Conservation (phyloP, 768 basidiomycete species). For the Cystofilobasidium macerans region DNA sequence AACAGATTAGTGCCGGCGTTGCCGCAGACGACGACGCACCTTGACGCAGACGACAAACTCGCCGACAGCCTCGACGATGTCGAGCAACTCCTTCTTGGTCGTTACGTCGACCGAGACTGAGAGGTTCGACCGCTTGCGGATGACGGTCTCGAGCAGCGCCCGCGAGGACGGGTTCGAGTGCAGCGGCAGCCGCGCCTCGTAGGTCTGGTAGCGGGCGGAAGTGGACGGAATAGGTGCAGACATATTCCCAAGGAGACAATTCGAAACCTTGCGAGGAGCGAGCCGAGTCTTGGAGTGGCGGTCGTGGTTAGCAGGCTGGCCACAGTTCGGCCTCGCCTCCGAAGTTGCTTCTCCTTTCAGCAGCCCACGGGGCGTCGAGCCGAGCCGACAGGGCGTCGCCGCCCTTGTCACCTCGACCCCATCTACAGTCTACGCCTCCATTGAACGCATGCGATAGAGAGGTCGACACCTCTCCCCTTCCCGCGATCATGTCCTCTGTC, state of each 20-base stretch:
- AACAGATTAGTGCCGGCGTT: too few relatives aligned
- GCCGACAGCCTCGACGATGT: conserved; percentile 78
- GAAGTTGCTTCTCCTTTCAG: too few relatives aligned
- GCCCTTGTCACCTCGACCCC: too few relatives aligned
- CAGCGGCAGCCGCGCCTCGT: conserved; percentile 11
- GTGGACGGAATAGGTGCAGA: background rate
- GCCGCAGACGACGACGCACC: conserved; percentile 45
- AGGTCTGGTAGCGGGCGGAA: background rate
- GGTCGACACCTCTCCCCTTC: too few relatives aligned
- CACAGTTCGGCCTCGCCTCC: too few relatives aligned
- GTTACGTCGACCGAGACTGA: conserved; percentile 95
- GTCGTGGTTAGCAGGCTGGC: too few relatives aligned
- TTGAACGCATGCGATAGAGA: too few relatives aligned
- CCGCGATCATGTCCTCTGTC: background rate
- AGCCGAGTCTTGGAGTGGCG: too few relatives aligned
- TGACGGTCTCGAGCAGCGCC: conserved; percentile 66
- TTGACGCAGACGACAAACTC: conserved; percentile 88
- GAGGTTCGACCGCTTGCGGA: conserved; percentile 77
- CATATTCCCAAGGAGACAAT: background rate
- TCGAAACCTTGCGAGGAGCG: background rate
- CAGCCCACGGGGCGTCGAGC: too few relatives aligned
- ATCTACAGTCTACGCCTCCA: too few relatives aligned
- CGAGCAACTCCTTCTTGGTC: conserved; percentile 60
- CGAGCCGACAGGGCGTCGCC: too few relatives aligned
- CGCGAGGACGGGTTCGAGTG: conserved; percentile 63